Base-by-base conservation (phyloP, 2,329 filamentous ascomycete genomes). In the Hirsutella thompsonii region DNA sequence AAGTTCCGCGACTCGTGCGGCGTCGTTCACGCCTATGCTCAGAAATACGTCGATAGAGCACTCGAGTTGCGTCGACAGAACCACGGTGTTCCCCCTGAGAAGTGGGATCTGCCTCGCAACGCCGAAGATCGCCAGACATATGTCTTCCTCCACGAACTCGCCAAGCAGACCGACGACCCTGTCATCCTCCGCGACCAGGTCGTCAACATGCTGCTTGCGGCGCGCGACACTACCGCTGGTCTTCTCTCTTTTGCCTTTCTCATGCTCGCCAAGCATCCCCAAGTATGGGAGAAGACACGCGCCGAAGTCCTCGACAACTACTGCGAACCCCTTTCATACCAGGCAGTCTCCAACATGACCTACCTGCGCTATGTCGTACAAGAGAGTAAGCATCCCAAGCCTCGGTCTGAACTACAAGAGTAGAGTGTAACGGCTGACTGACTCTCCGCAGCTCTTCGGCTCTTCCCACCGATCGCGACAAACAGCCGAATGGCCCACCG, bases 291-390 rank as follows among this genome's bases (percentile, higher is more conserved):
- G 36, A 84, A 78, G 56, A 69, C 95, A 36, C 78, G 88, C 16
- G 59, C 66, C 14, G 84, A 94, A 57, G 86, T 94, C 51, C 58
- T 79, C 14, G 57, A 70, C 1, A 67, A 67, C 0, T 73, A 94
- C 3, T 88, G 88, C 1, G 59, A 72, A 3, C 63, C 68, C 8
- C 81, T 81, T 0, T 85, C 81, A 0, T 94, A 94, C 57, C 72
- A 76, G 11, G 76, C 94, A 55, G 69, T 95, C 44, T 94, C 94
- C 67, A 72, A 71, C 47, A 92, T 94, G 86, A 83, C 82, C 51
- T 94, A 89, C 58, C 72, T 93, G 40, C 68, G 78, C 55, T 69
- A 81, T 51, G 64, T 82, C 29, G 70, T 93, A 51, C 81, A 85
- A 61, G 86, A 93, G 64, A 83, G 78, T 0, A 32, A 40, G 47